These are phyloP conservation scores for Cytospora chrysosperma DNA, from an alignment of 2,329 filamentous ascomycete species.

Conservation along the genomic window DNA sequence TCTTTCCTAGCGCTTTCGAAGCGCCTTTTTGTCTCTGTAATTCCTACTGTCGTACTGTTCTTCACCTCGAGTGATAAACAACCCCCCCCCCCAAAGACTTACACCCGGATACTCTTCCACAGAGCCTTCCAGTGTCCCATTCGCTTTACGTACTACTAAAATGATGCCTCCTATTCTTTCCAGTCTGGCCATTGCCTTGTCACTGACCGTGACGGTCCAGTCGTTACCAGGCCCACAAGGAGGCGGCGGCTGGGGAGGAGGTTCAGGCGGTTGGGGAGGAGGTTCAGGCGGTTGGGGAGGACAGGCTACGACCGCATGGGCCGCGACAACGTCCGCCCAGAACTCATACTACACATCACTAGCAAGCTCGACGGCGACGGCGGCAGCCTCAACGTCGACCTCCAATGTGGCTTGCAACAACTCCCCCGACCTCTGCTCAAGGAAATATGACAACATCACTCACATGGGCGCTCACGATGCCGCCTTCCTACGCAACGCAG, in stretches of 20 bases:
- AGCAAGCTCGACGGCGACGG: neutral
- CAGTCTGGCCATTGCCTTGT: constrained; percentile 12
- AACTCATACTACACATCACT: constrained; percentile 15
- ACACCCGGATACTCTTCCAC: neutral
- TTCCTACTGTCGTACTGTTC: neutral
- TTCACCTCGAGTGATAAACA: neutral
- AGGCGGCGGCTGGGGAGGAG: constrained; percentile 1
- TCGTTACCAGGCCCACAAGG: constrained; percentile 16
- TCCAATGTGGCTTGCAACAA: constrained; percentile 70
- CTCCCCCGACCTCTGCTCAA: constrained; percentile 69
- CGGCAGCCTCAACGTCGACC: constrained; percentile 26
- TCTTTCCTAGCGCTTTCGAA: neutral
- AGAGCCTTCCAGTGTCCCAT: neutral
- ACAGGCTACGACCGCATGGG: constrained; percentile 10
- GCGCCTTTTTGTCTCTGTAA: neutral
- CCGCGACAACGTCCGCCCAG: constrained; percentile 2
- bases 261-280: neutral
- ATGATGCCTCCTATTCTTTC: constrained; percentile 19
- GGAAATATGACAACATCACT: constrained; percentile 72
- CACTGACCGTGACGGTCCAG: constrained; percentile 19
- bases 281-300: constrained; percentile 6
- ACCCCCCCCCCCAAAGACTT: neutral
- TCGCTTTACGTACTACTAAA: neutral
- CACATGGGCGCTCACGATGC: constrained; percentile 76
- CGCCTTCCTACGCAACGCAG: constrained; percentile 66